Conservation (phyloP, 83 land plant genomes). For the Isoetes engelmannii region DNA sequence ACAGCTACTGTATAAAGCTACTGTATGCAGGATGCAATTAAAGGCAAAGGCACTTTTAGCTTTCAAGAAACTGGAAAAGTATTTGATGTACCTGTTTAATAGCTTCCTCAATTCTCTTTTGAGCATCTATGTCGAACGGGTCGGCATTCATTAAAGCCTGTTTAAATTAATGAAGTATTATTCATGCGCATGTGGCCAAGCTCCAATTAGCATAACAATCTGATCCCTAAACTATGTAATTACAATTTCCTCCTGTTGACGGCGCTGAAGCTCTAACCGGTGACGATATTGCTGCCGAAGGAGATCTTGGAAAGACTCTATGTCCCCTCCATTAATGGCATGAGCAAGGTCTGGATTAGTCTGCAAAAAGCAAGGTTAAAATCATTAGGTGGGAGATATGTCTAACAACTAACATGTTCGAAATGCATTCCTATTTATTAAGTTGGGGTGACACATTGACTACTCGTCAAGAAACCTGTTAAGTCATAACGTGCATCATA, state of each 20-base stretch:
- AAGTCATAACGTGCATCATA: too few relatives aligned
- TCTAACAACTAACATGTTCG: too few relatives aligned
- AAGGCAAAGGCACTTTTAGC: too few relatives aligned
- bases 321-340: conserved; percentile 17
- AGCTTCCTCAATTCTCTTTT: conserved; percentile 89
- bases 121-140: conserved; percentile 95
- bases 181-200: too few relatives aligned
- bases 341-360: conserved; percentile 29
- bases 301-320: conserved; percentile 21
- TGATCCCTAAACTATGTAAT: neutral
- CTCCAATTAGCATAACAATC: too few relatives aligned
- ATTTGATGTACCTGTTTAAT: conserved; percentile 55
- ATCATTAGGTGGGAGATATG: too few relatives aligned
- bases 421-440: too few relatives aligned
- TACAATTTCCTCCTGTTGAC: conserved; percentile 30
- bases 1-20: too few relatives aligned
- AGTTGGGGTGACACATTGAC: too few relatives aligned
- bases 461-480: too few relatives aligned
- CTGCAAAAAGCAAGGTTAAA: neutral
- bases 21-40: too few relatives aligned
- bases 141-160: conserved; percentile 80
- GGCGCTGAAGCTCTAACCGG: conserved; percentile 18
- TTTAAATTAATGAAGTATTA: too few relatives aligned
- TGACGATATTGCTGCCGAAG: conserved; percentile 32
- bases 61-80: neutral